phyloP scores from a whole-genome alignment of 176 grass and related monocot genomes.

The Alloteropsis semialata region DNA sequence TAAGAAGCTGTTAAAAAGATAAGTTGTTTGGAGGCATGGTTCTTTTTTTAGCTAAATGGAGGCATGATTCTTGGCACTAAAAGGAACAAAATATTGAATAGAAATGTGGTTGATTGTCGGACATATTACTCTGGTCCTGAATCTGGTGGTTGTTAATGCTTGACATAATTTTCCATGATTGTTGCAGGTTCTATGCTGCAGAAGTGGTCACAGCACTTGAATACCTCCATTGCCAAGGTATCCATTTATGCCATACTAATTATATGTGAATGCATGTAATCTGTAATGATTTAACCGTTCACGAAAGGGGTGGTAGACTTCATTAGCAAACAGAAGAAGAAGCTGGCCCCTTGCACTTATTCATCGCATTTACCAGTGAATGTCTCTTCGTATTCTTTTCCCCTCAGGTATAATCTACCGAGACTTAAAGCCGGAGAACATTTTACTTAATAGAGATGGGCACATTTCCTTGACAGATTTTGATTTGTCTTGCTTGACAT shows the following conservation, averaged over 20 bases:
- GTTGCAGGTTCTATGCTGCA: slow-evolving; percentile 83
- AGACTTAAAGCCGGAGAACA: slow-evolving; percentile 94
- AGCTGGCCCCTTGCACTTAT: background rate
- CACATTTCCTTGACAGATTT: slow-evolving; percentile 89
- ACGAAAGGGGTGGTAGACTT: background rate
- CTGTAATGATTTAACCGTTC: background rate
- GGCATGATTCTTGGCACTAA: background rate
- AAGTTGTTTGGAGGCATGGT: background rate
- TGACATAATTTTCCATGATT: slow-evolving; percentile 12
- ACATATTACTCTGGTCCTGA: background rate
- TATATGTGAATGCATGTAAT: background rate
- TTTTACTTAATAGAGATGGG: slow-evolving; percentile 76
- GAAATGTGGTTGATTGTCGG: background rate
- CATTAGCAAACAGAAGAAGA: background rate
- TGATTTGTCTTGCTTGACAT: slow-evolving; percentile 86
- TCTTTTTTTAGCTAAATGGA: background rate
- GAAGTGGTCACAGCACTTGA: slow-evolving; percentile 88
- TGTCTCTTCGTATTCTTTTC: background rate
- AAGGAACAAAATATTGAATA: background rate
- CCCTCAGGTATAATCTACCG: slow-evolving; percentile 87
- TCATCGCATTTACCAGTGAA: background rate
- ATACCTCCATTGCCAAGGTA: slow-evolving; percentile 96
- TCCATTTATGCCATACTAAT: background rate
- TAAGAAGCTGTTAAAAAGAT: background rate
- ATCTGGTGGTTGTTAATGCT: background rate